Evolutionary conservation across 345 rosid species (phyloP).

Genomic region (Aethionema arabicum): DNA sequence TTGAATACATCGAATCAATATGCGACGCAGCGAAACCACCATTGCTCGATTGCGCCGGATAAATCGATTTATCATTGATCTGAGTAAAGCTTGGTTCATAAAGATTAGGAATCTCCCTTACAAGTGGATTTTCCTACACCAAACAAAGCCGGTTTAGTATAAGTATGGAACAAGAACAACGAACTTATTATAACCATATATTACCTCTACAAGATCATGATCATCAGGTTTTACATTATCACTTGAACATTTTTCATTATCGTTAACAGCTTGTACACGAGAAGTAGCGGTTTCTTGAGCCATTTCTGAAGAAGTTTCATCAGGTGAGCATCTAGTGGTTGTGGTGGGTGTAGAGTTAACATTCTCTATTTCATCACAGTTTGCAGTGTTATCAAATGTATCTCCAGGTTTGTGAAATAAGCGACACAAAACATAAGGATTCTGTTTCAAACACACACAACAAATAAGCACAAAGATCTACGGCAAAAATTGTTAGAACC

Average conservation of each 20-base stretch:
- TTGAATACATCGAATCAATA: slow-evolving; percentile 57
- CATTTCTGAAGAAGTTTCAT: slow-evolving; percentile 61
- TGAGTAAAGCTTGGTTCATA: slow-evolving; percentile 37
- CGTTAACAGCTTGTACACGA: slow-evolving; percentile 30
- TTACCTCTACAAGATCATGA: slow-evolving; percentile 46
- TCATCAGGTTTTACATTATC: slow-evolving; percentile 38
- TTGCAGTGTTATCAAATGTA: slow-evolving; percentile 36
- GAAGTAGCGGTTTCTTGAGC: slow-evolving; percentile 53
- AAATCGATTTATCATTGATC: slow-evolving; percentile 45
- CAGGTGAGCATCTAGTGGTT: slow-evolving; percentile 55
- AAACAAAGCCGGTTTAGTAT: slow-evolving; percentile 17
- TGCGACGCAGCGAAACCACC: slow-evolving; percentile 35
- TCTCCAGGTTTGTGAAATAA: slow-evolving; percentile 77
- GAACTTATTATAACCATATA: neutral
- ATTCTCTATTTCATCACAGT: slow-evolving; percentile 55
- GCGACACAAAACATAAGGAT: slow-evolving; percentile 76
- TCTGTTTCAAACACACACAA: slow-evolving; percentile 39
- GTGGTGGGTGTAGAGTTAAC: slow-evolving; percentile 48
- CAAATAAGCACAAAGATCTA: neutral
- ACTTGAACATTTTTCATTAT: slow-evolving; percentile 36
- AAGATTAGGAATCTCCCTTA: slow-evolving; percentile 29
- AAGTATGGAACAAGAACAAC: neutral
- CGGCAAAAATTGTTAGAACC: neutral
- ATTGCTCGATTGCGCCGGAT: slow-evolving; percentile 44
- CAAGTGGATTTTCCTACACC: slow-evolving; percentile 41